Conservation (phyloP, 768 basidiomycete genomes). For the Trametes coccinea region DNA sequence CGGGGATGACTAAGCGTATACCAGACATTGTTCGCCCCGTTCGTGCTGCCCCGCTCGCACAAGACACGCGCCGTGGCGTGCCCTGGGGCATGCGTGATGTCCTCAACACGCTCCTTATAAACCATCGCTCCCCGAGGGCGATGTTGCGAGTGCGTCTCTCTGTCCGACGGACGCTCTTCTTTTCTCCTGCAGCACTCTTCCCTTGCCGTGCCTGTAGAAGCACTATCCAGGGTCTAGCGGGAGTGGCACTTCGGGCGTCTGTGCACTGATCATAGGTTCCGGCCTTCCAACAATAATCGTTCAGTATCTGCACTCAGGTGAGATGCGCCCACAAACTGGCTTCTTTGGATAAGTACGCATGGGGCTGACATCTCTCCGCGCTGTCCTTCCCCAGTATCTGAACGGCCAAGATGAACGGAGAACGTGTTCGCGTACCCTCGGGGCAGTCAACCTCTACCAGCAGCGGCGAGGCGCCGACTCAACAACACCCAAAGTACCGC, state of each 20-base stretch:
- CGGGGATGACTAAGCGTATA: slow-evolving; percentile 16
- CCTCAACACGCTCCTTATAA: neutral
- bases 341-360: neutral
- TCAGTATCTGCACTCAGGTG: neutral
- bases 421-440: neutral
- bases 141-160: neutral
- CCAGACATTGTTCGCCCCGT: slow-evolving; percentile 20
- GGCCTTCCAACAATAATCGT: slow-evolving; percentile 2
- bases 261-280: slow-evolving; percentile 2
- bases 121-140: neutral
- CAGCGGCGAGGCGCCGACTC: neutral
- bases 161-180: neutral
- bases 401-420: slow-evolving; percentile 4
- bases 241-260: slow-evolving; percentile 4
- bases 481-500: slow-evolving; percentile 12
- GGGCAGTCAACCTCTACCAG: neutral
- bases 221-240: neutral
- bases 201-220: neutral
- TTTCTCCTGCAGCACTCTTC: neutral
- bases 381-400: neutral
- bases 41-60: slow-evolving; percentile 13
- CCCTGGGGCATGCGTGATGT: neutral
- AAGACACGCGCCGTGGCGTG: slow-evolving; percentile 9
- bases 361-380: neutral
- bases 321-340: neutral